phyloP scores from a whole-genome alignment of 2,329 filamentous ascomycete genomes.

The Arthrobotrys musiformis region DNA sequence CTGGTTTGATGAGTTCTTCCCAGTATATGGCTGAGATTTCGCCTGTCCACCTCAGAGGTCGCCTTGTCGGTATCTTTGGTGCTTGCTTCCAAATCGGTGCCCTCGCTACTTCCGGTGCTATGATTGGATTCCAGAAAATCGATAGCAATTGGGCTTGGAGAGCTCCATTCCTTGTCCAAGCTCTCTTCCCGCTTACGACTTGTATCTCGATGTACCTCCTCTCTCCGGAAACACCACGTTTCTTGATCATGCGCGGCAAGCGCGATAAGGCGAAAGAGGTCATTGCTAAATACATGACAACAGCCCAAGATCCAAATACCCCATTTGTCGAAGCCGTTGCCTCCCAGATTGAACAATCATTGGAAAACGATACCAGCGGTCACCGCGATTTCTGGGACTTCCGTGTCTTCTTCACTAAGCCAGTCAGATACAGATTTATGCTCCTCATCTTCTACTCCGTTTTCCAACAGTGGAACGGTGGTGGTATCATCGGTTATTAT shows the following conservation, averaged over 20 bases:
- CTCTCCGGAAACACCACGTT: conserved; percentile 63
- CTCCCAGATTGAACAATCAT: conserved; percentile 65
- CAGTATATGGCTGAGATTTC: conserved; percentile 63
- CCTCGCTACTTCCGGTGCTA: conserved; percentile 64
- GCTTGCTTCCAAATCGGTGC: conserved; percentile 66
- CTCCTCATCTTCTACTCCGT: conserved; percentile 65
- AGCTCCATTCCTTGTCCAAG: conserved; percentile 65
- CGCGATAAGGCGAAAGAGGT: conserved; percentile 61
- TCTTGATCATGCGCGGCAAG: conserved; percentile 61
- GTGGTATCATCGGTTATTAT: conserved; percentile 65
- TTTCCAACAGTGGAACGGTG: conserved; percentile 66
- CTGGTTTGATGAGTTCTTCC: conserved; percentile 62
- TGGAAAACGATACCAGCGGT: conserved; percentile 63
- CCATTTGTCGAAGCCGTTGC: conserved; percentile 64
- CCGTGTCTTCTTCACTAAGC: conserved; percentile 65
- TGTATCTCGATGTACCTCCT: conserved; percentile 64
- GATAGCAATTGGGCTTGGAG: conserved; percentile 63
- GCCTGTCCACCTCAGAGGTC: conserved; percentile 61
- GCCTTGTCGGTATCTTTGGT: conserved; percentile 66
- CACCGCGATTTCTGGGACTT: conserved; percentile 65
- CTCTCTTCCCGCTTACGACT: conserved; percentile 66
- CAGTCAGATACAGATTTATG: conserved; percentile 64
- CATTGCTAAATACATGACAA: conserved; percentile 64
- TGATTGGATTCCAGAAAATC: conserved; percentile 64
- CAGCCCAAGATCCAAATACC: conserved; percentile 62